A percentile compares a stretch with the other conserved stretches of the same genome.
Conservation (phyloP, 768 basidiomycete species). For the Tylopilus intermedius region DNA sequence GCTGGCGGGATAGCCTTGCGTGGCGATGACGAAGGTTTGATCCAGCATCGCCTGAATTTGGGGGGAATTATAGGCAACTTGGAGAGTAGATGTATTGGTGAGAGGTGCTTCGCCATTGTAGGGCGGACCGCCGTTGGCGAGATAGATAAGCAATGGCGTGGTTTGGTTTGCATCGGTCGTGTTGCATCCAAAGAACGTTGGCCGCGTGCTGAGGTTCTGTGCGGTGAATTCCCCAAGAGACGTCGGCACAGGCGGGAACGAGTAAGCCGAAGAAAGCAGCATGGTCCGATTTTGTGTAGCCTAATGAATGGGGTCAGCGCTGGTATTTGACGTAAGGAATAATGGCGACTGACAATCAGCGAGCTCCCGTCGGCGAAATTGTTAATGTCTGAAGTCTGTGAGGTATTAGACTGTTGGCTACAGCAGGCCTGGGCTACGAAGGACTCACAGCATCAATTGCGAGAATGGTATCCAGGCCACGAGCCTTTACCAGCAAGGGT, state of each 20-base stretch:
- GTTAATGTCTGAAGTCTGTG: conserved; percentile 16
- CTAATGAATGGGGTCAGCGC: background rate
- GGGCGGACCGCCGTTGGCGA: background rate
- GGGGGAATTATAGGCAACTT: background rate
- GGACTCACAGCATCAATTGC: conserved; percentile 41
- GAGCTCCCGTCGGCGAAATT: conserved; percentile 24
- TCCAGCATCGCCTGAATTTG: background rate
- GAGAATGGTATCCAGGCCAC: conserved; percentile 45
- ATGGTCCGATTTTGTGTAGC: conserved; percentile 36
- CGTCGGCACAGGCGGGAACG: background rate
- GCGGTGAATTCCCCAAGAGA: background rate
- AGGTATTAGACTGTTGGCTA: background rate
- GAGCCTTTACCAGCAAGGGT: conserved; percentile 44
- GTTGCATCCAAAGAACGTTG: background rate
- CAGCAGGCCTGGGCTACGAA: background rate
- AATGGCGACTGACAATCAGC: conserved; percentile 20
- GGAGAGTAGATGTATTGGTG: conserved; percentile 10
- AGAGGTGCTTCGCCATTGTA: background rate
- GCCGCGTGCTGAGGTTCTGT: background rate
- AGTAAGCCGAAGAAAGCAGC: conserved; percentile 31
- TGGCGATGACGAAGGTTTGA: conserved; percentile 31
- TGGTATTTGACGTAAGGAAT: background rate
- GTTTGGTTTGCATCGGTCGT: background rate
- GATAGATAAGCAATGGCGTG: background rate
- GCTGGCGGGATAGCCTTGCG: conserved; percentile 36